Evolutionary conservation across 345 rosid species (phyloP).

Genomic region (Populus alba): DNA sequence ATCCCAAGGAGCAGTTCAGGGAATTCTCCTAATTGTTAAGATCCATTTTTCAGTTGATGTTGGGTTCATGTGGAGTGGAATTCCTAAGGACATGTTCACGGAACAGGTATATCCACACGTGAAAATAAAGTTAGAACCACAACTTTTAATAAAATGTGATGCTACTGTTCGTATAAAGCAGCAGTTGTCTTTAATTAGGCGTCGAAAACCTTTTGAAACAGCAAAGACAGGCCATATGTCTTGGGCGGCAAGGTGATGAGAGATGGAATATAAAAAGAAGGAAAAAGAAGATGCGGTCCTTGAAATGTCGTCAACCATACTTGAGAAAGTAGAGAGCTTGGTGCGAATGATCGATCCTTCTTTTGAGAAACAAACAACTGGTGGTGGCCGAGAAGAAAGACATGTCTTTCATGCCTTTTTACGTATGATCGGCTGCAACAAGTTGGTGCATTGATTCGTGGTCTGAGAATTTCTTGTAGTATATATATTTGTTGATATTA

Average conservation of each 20-base stretch:
- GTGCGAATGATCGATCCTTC: background rate
- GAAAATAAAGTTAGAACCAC: background rate
- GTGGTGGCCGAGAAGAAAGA: background rate
- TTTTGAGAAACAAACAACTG: background rate
- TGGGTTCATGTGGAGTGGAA: background rate
- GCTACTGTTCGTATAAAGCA: background rate
- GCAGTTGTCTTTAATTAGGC: background rate
- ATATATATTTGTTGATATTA: no score
- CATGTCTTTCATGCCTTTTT: background rate
- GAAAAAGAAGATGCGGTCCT: background rate
- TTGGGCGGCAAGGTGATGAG: background rate
- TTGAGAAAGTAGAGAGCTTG: background rate
- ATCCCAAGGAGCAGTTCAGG: no score
- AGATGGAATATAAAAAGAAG: background rate
- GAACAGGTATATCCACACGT: background rate
- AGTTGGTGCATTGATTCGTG: background rate
- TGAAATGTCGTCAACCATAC: slow-evolving; percentile 11
- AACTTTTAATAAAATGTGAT: background rate
- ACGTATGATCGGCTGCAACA: background rate
- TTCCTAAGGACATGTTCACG: no score
- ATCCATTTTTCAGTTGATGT: background rate
- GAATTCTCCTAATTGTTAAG: no score
- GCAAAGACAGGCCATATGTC: background rate
- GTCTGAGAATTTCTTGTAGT: background rate
- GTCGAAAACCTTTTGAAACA: background rate